These are phyloP conservation scores for Triticum dicoccoides DNA, from an alignment of 176 grass and related monocot species.

Conservation along the genomic window DNA sequence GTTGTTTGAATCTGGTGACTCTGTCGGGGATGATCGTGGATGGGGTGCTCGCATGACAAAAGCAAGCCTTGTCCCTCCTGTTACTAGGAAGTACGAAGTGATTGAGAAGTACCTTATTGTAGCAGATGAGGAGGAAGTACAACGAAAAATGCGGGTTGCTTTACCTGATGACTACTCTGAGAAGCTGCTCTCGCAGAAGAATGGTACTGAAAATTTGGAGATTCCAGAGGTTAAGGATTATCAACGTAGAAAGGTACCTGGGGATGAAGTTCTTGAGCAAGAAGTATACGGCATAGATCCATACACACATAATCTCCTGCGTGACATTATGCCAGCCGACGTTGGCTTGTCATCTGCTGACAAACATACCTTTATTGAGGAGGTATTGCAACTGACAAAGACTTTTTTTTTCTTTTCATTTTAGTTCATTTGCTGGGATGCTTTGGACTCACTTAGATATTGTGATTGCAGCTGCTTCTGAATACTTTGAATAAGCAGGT, in stretches of 20 bases:
- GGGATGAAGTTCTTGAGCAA: constrained; percentile 89
- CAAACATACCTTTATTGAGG: constrained; percentile 87
- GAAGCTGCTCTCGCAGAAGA: constrained; percentile 88
- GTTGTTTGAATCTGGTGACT: constrained; percentile 55
- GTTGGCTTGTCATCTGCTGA: constrained; percentile 59
- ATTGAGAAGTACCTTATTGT: constrained; percentile 95
- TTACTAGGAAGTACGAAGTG: constrained; percentile 97
- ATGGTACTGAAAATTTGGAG: constrained; percentile 78
- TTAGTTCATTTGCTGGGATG: constrained; percentile 16
- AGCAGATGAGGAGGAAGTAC: constrained; percentile 88
- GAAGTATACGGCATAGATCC: constrained; percentile 99
- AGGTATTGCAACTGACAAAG: constrained; percentile 47
- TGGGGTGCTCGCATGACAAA: constrained; percentile 99
- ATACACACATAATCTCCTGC: constrained; percentile 93
- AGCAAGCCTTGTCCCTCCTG: constrained; percentile 93
- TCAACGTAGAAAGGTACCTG: constrained; percentile 83
- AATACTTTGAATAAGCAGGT: constrained; percentile 94
- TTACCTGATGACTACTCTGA: constrained; percentile 96
- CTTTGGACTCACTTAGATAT: constrained; percentile 27
- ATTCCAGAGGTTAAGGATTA: constrained; percentile 99
- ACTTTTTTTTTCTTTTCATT: not conserved
- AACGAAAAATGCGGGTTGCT: constrained; percentile 82
- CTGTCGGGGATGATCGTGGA: constrained; percentile 72
- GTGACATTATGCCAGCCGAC: constrained; percentile 88
- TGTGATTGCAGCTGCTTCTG: constrained; percentile 66